Evolutionary conservation across 108 stramenopile genomes (phyloP).

Genomic region (Fistulifera solaris): DNA sequence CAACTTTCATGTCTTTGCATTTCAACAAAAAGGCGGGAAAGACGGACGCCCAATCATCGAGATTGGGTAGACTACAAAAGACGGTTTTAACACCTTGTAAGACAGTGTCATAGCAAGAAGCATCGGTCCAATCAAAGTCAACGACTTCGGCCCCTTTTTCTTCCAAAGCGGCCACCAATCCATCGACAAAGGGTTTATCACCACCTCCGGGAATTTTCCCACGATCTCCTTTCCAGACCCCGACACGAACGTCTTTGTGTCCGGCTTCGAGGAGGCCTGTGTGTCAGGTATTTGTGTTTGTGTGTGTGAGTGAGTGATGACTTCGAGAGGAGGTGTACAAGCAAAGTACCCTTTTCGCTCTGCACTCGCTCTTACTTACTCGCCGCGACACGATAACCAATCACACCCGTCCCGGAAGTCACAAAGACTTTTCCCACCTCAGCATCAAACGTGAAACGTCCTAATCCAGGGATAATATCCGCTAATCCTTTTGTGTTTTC

Average conservation of each 20-base stretch:
- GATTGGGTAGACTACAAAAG: constrained; percentile 32
- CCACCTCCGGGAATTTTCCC: constrained; percentile 6
- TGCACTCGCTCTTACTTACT: no score
- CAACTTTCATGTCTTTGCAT: constrained; percentile 35
- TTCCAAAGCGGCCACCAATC: constrained; percentile 9
- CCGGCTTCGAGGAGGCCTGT: constrained; percentile 24
- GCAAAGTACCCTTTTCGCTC: no score
- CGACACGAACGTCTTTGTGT: constrained; percentile 23
- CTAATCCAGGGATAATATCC: constrained; percentile 31
- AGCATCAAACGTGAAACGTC: constrained; percentile 18
- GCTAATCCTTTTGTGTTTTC: constrained; percentile 18
- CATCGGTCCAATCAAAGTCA: constrained; percentile 40
- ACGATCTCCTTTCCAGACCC: constrained; percentile 33
- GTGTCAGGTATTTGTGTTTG: no score
- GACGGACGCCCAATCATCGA: constrained; percentile 20
- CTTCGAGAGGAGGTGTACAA: no score
- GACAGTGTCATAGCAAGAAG: constrained; percentile 16
- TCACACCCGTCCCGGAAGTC: constrained; percentile 29
- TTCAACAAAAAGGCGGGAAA: constrained; percentile 27
- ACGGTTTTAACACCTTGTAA: constrained; percentile 40
- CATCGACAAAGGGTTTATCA: constrained; percentile 16
- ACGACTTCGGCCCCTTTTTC: constrained; percentile 35
- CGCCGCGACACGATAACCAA: constrained; percentile 47
- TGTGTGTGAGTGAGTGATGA: no score
- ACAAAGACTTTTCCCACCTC: constrained; percentile 19